phyloP scores from a whole-genome alignment of 2,329 filamentous ascomycete species.

The Calonectria hawksworthii region DNA sequence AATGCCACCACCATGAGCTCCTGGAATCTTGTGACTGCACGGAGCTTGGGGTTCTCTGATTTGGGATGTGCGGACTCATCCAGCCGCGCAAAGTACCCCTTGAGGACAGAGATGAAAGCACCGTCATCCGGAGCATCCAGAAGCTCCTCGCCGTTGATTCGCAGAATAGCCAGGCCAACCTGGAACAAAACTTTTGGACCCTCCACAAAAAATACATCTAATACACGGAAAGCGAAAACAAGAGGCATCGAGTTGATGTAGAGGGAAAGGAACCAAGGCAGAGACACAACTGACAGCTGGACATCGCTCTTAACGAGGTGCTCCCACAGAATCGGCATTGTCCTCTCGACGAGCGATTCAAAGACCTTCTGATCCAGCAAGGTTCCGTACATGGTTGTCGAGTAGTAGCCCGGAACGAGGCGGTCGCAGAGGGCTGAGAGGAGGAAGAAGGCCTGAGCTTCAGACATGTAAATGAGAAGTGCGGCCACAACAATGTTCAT shows the following conservation, averaged over 20 bases:
- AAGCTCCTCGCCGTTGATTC: conserved; percentile 96
- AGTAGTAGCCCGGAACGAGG: conserved; percentile 96
- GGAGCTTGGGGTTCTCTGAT: conserved; percentile 93
- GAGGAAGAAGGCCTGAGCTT: conserved; percentile 94
- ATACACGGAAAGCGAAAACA: conserved; percentile 94
- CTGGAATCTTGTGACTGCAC: conserved; percentile 95
- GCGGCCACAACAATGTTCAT: conserved; percentile 99
- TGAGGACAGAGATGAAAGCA: conserved; percentile 95
- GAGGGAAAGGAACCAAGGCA: conserved; percentile 97
- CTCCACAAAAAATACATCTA: conserved; percentile 98
- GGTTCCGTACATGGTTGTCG: conserved; percentile 98
- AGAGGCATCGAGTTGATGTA: conserved; percentile 99
- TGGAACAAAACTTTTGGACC: conserved; percentile 98
- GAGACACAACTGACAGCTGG: conserved; percentile 94
- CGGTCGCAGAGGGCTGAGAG: conserved; percentile 93
- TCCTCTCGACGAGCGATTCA: conserved; percentile 97
- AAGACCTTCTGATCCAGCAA: conserved; percentile 97
- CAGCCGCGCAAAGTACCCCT: conserved; percentile 91
- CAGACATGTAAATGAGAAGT: conserved; percentile 98
- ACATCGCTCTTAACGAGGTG: conserved; percentile 98
- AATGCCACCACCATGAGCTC: conserved; percentile 99
- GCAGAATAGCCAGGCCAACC: conserved; percentile 93
- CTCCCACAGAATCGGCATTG: conserved; percentile 98
- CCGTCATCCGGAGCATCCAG: conserved; percentile 95
- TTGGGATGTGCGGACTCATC: conserved; percentile 97